Evolutionary conservation across 805 yeast genomes (phyloP), one percentile per base, ranked within the genome.

Genomic region (Candida boidinii): DNA sequence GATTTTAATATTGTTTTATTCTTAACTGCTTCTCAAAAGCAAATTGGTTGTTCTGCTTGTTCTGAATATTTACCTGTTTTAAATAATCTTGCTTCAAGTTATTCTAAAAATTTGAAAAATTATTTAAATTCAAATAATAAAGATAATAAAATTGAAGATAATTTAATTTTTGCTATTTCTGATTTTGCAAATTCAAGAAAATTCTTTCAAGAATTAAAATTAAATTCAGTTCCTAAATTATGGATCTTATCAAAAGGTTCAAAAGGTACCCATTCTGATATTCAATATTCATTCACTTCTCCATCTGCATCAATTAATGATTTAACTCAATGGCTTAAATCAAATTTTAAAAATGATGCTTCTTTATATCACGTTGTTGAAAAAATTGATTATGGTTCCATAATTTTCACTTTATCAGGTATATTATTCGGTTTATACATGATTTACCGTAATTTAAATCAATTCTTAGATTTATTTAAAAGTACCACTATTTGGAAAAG

Each of bases 221-320:
- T 90, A 45, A 71, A 72, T 43, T 76, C 76, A 35, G 95, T 90
- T 18, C 98, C 98, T 20, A 77, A 82, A 49, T 49, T 87, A 28
- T 78, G 63, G 54, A 51, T 79, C 36, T 80, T 73, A 53, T 55
- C 64, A 1, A 29, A 27, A 12, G 31, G 34, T 7, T 82, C 88
- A 15, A 63, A 75, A 10, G 50, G 51, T 1, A 54, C 51, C 21
- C 38, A 52, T 19, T 53, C 54, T 8, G 43, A 44, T 34, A 48
- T 41, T 4, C 73, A 69, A 38, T 73, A 60, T 44, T 64, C 59
- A 30, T 75, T 75, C 42, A 53, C 54, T 37, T 60, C 61, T 13
- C 29, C 51, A 53, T 17, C 35, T 46, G 29, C 51, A 54, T 5
- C 37, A 43, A n/a, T 31, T 54, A 20, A n/a, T n/a, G n/a, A n/a